A percentile compares a stretch with the other conserved stretches of the same genome.
Conservation (phyloP, 371 early-diverging fungal genomes). For the Cladochytrium tenue region DNA sequence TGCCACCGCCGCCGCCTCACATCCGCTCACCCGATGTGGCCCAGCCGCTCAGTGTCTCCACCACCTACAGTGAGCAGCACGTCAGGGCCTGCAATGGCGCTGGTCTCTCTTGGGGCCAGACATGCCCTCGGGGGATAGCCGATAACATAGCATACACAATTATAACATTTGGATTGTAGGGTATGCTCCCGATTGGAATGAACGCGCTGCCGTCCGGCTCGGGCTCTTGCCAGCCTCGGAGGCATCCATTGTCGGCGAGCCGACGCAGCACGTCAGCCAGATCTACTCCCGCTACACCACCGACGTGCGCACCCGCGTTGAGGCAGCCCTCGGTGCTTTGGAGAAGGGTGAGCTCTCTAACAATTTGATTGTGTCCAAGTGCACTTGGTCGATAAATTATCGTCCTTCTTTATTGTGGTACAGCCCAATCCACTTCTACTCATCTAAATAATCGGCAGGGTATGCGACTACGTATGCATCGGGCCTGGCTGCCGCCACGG, state of each 20-base stretch:
- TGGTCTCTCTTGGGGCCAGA: neutral
- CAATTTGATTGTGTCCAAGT: neutral
- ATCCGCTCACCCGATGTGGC: slow-evolving; percentile 27
- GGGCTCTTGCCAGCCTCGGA: slow-evolving; percentile 11
- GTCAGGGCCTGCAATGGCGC: neutral
- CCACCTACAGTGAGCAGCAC: slow-evolving; percentile 31
- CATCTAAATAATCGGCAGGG: slow-evolving; percentile 12
- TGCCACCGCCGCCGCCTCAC: no score
- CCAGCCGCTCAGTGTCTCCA: slow-evolving; percentile 35
- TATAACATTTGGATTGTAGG: neutral
- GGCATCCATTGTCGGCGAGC: neutral
- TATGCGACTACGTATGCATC: slow-evolving; percentile 46
- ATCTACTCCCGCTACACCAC: slow-evolving; percentile 33
- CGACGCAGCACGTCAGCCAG: slow-evolving; percentile 2
- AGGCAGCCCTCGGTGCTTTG: slow-evolving; percentile 32
- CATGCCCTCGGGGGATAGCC: neutral
- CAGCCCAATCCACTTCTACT: no score
- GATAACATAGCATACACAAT: neutral
- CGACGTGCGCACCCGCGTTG: slow-evolving; percentile 27
- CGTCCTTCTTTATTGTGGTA: no score
- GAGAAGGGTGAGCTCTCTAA: slow-evolving; percentile 21
- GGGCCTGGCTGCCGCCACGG: slow-evolving; percentile 43
- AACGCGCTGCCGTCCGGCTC: slow-evolving; percentile 15
- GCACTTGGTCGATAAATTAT: no score
- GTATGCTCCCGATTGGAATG: slow-evolving; percentile 25